Conservation (phyloP, 2,329 filamentous ascomycete genomes). For the Colletotrichum lupini region DNA sequence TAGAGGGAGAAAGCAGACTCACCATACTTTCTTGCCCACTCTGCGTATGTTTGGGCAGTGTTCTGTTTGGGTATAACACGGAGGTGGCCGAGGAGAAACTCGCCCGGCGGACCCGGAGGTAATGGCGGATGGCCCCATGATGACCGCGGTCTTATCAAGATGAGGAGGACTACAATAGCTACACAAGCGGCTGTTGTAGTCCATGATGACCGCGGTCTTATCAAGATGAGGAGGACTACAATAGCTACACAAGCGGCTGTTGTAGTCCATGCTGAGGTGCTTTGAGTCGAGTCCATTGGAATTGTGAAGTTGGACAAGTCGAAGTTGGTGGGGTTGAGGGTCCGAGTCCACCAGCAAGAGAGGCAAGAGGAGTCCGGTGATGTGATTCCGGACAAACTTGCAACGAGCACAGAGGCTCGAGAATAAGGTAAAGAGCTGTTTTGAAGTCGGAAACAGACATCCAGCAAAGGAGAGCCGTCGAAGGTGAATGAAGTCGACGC, state of each 20-base stretch:
- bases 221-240: conserved; percentile 13
- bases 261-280: conserved; percentile 13
- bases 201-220: conserved; percentile 24
- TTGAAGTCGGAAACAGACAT: not conserved
- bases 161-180: conserved; percentile 14
- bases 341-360: not conserved
- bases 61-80: conserved; percentile 46
- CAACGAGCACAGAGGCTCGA: not conserved
- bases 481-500: not conserved
- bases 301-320: not conserved
- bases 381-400: not conserved
- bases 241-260: conserved; percentile 15
- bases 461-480: not conserved
- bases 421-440: not conserved
- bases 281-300: not conserved
- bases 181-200: conserved; percentile 13
- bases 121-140: conserved; percentile 27
- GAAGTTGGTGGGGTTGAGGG: not conserved
- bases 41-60: conserved; percentile 33
- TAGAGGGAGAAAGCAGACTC: not conserved
- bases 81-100: conserved; percentile 49
- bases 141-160: conserved; percentile 19
- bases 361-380: not conserved
- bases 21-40: conserved; percentile 65
- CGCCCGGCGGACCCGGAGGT: conserved; percentile 36